phyloP scores from a whole-genome alignment of 2,329 filamentous ascomycete genomes.

The Stachybotrys elegans region DNA sequence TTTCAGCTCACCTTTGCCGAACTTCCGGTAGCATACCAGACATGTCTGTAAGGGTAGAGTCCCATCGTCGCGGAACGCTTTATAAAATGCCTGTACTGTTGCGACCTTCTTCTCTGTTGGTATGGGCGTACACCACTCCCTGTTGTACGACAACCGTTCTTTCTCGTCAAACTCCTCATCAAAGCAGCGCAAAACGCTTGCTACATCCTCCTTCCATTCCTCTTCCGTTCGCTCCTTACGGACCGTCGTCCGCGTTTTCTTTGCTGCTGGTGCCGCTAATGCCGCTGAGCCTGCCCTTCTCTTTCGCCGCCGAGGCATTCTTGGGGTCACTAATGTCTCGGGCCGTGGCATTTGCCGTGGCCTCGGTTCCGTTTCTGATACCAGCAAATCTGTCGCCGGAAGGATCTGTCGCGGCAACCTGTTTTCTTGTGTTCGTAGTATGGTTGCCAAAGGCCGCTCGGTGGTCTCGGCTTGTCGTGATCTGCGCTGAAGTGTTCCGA shows the following conservation, averaged over 20 bases:
- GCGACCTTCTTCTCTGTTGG: no score
- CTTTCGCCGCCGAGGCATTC: no score
- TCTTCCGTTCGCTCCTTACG: not conserved
- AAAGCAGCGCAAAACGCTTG: not conserved
- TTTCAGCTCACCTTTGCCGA: constrained; percentile 1
- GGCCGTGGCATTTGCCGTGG: no score
- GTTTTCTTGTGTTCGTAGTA: no score
- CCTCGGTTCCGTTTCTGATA: no score
- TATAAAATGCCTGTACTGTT: no score
- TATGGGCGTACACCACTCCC: no score
- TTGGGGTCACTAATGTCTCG: no score
- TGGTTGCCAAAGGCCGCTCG: not conserved
- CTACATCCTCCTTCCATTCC: not conserved
- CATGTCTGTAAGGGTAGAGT: not conserved
- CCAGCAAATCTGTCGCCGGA: no score
- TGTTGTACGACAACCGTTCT: not conserved
- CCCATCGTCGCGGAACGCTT: not conserved
- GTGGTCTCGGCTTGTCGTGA: not conserved
- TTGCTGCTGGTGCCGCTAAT: no score
- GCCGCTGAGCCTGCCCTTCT: no score
- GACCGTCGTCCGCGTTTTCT: not conserved
- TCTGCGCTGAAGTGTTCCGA: not conserved
- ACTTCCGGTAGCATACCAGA: constrained; percentile 8
- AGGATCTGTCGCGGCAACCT: no score
- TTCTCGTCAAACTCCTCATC: not conserved